phyloP scores from a whole-genome alignment of 2,329 filamentous ascomycete species.

The Herpotrichia juniperi region DNA sequence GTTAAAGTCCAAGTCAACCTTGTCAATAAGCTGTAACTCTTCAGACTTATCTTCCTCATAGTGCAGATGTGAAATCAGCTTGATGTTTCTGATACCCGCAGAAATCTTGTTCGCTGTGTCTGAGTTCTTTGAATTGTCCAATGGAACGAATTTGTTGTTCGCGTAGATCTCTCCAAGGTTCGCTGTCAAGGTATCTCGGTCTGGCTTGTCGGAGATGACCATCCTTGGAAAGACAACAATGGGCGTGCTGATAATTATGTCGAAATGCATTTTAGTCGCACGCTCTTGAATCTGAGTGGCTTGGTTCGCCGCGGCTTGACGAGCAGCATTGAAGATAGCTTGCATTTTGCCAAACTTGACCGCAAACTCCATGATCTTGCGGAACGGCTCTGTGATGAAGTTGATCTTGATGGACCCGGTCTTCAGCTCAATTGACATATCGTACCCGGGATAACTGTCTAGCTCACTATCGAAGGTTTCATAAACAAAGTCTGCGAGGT shows the following conservation, averaged over 20 bases:
- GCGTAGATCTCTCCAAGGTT: conserved; percentile 98
- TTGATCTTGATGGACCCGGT: conserved; percentile 97
- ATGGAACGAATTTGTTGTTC: conserved; percentile 85
- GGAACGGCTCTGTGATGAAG: conserved; percentile 95
- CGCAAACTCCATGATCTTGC: conserved; percentile 96
- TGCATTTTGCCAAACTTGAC: conserved; percentile 99
- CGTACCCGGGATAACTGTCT: conserved; percentile 87
- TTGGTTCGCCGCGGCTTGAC: conserved; percentile 91
- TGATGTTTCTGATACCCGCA: conserved; percentile 89
- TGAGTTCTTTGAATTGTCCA: conserved; percentile 76
- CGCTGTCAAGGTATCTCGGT: conserved; percentile 84
- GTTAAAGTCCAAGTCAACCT: conserved; percentile 91
- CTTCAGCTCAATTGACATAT: conserved; percentile 86
- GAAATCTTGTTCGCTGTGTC: conserved; percentile 87
- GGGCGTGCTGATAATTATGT: conserved; percentile 90
- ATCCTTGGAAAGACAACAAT: conserved; percentile 92
- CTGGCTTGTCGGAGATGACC: conserved; percentile 70
- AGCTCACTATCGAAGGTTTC: conserved; percentile 86
- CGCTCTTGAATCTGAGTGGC: conserved; percentile 92
- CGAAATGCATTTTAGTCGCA: conserved; percentile 89
- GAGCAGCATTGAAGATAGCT: conserved; percentile 94
- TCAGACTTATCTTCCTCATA: conserved; percentile 75
- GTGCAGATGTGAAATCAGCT: conserved; percentile 86
- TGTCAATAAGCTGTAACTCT: conserved; percentile 94
- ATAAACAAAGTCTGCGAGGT: conserved; percentile 95